These are phyloP conservation scores for Thalassiosira profunda DNA, from an alignment of 108 stramenopile species.

Conservation along the genomic window DNA sequence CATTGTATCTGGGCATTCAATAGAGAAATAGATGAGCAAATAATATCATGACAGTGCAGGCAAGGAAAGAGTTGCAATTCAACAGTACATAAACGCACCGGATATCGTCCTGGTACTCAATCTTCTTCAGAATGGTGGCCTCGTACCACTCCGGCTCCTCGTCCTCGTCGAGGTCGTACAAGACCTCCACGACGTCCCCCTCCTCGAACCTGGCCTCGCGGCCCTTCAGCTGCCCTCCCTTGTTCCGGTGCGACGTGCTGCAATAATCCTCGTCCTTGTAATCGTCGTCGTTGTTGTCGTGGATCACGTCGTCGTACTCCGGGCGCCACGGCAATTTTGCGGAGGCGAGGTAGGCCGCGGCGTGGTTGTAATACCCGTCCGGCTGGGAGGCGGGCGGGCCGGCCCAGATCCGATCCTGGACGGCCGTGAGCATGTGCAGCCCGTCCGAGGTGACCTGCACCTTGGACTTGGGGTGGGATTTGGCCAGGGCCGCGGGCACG, in stretches of 20 bases:
- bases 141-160: constrained; percentile 68
- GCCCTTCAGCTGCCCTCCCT: constrained; percentile 71
- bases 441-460: constrained; percentile 5
- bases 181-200: constrained; percentile 77
- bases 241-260: constrained; percentile 44
- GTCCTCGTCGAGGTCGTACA: constrained; percentile 62
- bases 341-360: constrained; percentile 32
- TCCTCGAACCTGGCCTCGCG: constrained; percentile 64
- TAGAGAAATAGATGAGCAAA: constrained; percentile 15
- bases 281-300: constrained; percentile 51
- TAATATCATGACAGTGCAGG: neutral
- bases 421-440: constrained; percentile 32
- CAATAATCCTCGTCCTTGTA: constrained; percentile 50
- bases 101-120: constrained; percentile 66
- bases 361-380: constrained; percentile 54
- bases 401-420: constrained; percentile 53
- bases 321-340: constrained; percentile 49
- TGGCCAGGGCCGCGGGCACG: constrained; percentile 28
- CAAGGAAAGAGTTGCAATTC: neutral
- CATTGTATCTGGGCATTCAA: constrained; percentile 54
- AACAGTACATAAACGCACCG: constrained; percentile 20
- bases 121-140: constrained; percentile 63
- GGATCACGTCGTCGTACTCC: constrained; percentile 49
- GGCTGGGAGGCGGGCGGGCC: constrained; percentile 45
- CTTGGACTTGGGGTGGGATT: no score